Evolutionary conservation across 108 stramenopile species (phyloP), one percentile per base, ranked within the genome.

Genomic region (Pseudonitzschia multistriata): DNA sequence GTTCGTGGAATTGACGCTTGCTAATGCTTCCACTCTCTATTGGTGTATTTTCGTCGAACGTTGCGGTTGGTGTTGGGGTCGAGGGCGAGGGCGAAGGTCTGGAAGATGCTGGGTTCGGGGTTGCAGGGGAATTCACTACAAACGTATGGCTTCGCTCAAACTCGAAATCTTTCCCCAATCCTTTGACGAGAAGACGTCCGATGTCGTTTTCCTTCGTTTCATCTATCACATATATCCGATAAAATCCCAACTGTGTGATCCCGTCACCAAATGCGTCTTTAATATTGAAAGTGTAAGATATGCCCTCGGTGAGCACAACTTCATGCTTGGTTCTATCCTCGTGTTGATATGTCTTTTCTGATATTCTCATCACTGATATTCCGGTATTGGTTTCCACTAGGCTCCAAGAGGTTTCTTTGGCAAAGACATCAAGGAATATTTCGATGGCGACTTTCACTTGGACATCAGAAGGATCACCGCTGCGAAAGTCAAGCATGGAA

Each of bases 191-290:
- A 11, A 52, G 21, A 7, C 24, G 8, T 8, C 50, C 50, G 50
- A 52, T 25, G 25, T 22, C 8, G 21, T 52, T 24, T 8, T 11
- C 8, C 22, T 52, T 2, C 15, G 15, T 33, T 0, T 59, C 33
- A 30, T 33, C 57, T 14, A 36, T 33, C 6, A 35, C n/a, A 22
- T 42, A 64, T 47, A 72, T n/a, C 22, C 36, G 49, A 36, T 64
- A 63, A 0, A 28, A 72, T 25, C 71, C 71, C 2, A 45, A 35
- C 15, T 54, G 25, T n/a, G 24, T 72, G 19, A 72, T 48, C 19
- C 71, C 71, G 49, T 72, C 71, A 0, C 71, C 71, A 48, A 33
- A 72, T 36, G 36, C 11, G 49, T 72, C 71, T 0, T 49, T 25
- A 3, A 72, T 72, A 5, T 30, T 64, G 31, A 72, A 72, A 17